Base-by-base conservation (phyloP, 768 basidiomycete species). In the Leccinum boreale region DNA sequence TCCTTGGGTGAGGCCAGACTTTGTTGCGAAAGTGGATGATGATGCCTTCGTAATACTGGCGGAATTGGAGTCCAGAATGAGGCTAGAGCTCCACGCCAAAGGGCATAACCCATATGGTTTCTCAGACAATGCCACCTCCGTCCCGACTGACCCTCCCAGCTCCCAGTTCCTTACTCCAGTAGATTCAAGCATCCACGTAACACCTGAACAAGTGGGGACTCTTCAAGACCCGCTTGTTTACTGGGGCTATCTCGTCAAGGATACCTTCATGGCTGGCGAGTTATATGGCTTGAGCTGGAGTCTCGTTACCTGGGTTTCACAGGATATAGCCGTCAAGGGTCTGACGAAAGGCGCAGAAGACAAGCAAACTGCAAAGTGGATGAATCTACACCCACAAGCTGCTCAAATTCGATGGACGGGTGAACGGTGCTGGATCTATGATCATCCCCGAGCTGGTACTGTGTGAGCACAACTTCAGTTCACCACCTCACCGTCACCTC, bases 361-460 rank as follows among this genome's bases (percentile, higher is more conserved):
- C 74, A 94, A 97, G 72, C 88, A 92, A 64, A 90, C 90, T 5
- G 86, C 93, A 8, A 90, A 85, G 61, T 98, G 95, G 95, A 93
- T 98, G 85, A 79, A 81, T 19, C 67, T 86, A 53, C 95, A 97
- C 74, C 94, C 95, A 0, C 82, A 81, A 46, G 83, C 89, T 14
- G 74, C 80, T 28, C 82, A 89, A 63, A 84, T 99, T 42, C 84
- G 92, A 46, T 98, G 96, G 95, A 80, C 81, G 31, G 87, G 90
- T 63, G 95, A 99, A 68, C 84, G 88, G 26, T 98, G 96, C 73
- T 96, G 93, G 92, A 92, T 99, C 62, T 98, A 99, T 73, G 95
- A 99, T 69, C 96, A 98, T 74, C 96, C 96, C 2, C 87, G 93
- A 50, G 86, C 91, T 15, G 89, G 91, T 50, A 97, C 95, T 19